Percentiles rank a stretch among this genome's conserved stretches.
Evolutionary conservation across 768 basidiomycete species (phyloP).

Genomic region (Hydnum rufescens): DNA sequence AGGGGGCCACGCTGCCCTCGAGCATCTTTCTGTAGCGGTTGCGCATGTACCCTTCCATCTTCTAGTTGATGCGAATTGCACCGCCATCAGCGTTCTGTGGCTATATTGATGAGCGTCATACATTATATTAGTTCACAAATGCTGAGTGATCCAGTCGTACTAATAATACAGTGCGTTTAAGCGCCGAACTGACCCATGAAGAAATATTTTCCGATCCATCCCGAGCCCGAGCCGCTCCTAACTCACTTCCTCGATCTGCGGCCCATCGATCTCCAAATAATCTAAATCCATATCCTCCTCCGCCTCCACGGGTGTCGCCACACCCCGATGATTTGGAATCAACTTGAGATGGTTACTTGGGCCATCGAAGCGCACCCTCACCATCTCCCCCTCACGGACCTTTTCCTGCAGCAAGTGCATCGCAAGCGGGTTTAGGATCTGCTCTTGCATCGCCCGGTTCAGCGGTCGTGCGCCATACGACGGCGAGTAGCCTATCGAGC

Average conservation of each 20-base stretch:
- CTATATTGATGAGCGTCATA: background rate
- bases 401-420: slow-evolving; percentile 66
- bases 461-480: slow-evolving; percentile 84
- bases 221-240: slow-evolving; percentile 16
- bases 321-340: slow-evolving; percentile 60
- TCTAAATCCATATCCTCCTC: slow-evolving; percentile 40
- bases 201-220: no score
- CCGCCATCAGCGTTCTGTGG: background rate
- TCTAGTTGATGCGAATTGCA: background rate
- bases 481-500: slow-evolving; percentile 58
- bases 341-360: slow-evolving; percentile 60
- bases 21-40: no score
- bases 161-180: background rate
- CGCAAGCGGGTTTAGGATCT: slow-evolving; percentile 81
- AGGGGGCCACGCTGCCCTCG: no score
- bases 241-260: slow-evolving; percentile 56
- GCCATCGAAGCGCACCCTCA: slow-evolving; percentile 58
- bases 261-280: slow-evolving; percentile 32
- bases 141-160: background rate
- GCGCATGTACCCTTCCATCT: no score
- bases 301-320: slow-evolving; percentile 17
- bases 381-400: slow-evolving; percentile 62
- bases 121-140: background rate
- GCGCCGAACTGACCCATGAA: no score
- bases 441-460: slow-evolving; percentile 77